Percentiles rank a stretch among this genome's conserved stretches.
phyloP scores from a whole-genome alignment of 495 filamentous ascomycete genomes.

The Tuber umbilicatum region DNA sequence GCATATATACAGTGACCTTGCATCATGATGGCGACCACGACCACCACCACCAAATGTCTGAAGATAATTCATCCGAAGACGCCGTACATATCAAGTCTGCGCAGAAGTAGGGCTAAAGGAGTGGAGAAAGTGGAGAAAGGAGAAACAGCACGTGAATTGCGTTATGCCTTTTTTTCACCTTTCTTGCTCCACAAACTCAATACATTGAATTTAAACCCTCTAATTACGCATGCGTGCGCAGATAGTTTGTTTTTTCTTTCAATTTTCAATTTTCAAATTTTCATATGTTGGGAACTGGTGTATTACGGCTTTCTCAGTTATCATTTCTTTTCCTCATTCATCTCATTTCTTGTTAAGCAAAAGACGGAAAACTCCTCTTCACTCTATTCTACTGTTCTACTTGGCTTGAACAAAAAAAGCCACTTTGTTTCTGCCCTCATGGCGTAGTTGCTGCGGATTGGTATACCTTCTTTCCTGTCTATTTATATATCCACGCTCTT shows the following conservation, averaged over 20 bases:
- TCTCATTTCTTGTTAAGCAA: background rate
- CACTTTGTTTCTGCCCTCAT: background rate
- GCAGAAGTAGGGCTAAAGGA: background rate
- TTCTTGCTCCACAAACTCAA: constrained; percentile 5
- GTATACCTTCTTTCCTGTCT: background rate
- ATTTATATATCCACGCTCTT: constrained; percentile 22
- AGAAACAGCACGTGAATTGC: constrained; percentile 19
- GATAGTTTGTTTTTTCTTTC: background rate
- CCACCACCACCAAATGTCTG: constrained; percentile 28
- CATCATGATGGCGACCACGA: constrained; percentile 82
- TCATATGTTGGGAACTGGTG: constrained; percentile 1
- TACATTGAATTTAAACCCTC: background rate
- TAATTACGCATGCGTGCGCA: background rate
- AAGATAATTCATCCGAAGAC: constrained; percentile 19
- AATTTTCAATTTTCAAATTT: background rate
- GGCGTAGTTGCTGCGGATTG: background rate
- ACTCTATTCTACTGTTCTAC: background rate
- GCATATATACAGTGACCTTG: constrained; percentile 62
- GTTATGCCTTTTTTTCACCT: constrained; percentile 7
- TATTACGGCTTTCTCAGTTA: background rate
- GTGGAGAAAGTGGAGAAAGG: background rate
- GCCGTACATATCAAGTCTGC: constrained; percentile 32
- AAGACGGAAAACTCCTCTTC: background rate
- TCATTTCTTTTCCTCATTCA: background rate
- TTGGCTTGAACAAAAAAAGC: background rate